Percentiles rank a stretch among this genome's conserved stretches.
These are phyloP conservation scores for Meira nashicola DNA, from an alignment of 1,284 basidiomycete genomes.

Conservation along the genomic window DNA sequence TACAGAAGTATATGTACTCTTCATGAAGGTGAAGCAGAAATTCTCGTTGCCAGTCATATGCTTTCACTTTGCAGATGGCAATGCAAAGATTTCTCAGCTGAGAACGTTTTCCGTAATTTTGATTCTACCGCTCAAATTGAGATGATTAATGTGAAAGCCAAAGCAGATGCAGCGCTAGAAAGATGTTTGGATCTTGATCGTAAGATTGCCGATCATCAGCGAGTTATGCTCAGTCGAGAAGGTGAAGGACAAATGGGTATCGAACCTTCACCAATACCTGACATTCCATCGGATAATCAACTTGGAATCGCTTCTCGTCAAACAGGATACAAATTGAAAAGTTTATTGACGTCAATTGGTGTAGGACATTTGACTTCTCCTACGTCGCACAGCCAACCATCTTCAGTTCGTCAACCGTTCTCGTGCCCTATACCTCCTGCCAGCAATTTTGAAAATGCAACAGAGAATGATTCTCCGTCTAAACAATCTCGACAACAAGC, in stretches of 20 bases:
- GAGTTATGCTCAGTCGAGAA: neutral
- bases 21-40: slow-evolving; percentile 34
- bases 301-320: slow-evolving; percentile 6
- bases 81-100: neutral
- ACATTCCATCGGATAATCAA: neutral
- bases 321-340: slow-evolving; percentile 15
- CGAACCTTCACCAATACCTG: neutral
- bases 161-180: no score
- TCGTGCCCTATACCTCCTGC: no score
- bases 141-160: no score
- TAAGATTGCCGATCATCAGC: no score
- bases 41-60: slow-evolving; percentile 21
- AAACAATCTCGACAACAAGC: no score
- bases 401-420: no score
- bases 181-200: no score
- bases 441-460: no score
- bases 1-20: slow-evolving; percentile 17
- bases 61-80: slow-evolving; percentile 26
- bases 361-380: no score
- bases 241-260: neutral
- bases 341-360: slow-evolving; percentile 13
- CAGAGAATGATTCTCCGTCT: no score
- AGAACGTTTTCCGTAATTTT: neutral
- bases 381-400: no score
- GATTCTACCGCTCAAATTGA: neutral